A percentile compares a stretch with the other conserved stretches of the same genome.
These are phyloP conservation scores for Aspergillus baeticus DNA, from an alignment of 495 filamentous ascomycete species.

Conservation along the genomic window DNA sequence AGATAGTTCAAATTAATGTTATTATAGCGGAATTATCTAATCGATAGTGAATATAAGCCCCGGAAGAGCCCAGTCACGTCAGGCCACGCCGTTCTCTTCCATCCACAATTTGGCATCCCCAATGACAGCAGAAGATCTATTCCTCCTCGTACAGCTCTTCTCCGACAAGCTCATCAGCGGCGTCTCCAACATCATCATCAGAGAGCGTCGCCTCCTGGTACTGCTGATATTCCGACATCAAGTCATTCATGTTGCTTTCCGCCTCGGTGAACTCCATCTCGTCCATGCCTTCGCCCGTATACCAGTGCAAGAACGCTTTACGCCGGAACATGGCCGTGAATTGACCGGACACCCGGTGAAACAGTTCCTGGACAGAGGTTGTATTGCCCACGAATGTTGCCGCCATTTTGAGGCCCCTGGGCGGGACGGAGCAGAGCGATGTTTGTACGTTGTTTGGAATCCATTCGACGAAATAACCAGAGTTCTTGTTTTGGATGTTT, in stretches of 20 bases:
- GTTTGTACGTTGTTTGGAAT: conserved; percentile 99
- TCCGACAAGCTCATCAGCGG: too few relatives aligned
- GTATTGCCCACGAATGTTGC: conserved; percentile 99
- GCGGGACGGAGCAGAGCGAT: conserved; percentile 98
- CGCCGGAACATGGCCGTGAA: conserved; percentile 99
- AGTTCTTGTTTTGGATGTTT: conserved; percentile 99
- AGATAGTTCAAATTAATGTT: too few relatives aligned
- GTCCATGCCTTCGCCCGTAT: conserved; percentile 99
- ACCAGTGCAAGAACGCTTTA: conserved; percentile 99
- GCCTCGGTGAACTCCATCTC: conserved; percentile 99
- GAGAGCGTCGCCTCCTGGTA: conserved; percentile 97
- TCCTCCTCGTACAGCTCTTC: too few relatives aligned
- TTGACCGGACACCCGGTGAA: conserved; percentile 99
- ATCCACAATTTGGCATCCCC: too few relatives aligned
- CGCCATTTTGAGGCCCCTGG: conserved; percentile 98
- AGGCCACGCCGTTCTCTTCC: too few relatives aligned
- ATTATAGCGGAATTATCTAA: too few relatives aligned
- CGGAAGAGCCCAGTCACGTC: too few relatives aligned
- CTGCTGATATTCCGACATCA: conserved; percentile 99
- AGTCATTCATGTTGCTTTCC: conserved; percentile 99
- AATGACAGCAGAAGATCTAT: too few relatives aligned
- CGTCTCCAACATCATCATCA: too few relatives aligned
- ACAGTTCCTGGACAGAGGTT: conserved; percentile 99
- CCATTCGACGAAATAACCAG: conserved; percentile 99
- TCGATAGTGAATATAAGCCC: too few relatives aligned